Base-by-base conservation (phyloP, 192 early-diverging fungal genomes). In the Thoreauomyces humboldtii region DNA sequence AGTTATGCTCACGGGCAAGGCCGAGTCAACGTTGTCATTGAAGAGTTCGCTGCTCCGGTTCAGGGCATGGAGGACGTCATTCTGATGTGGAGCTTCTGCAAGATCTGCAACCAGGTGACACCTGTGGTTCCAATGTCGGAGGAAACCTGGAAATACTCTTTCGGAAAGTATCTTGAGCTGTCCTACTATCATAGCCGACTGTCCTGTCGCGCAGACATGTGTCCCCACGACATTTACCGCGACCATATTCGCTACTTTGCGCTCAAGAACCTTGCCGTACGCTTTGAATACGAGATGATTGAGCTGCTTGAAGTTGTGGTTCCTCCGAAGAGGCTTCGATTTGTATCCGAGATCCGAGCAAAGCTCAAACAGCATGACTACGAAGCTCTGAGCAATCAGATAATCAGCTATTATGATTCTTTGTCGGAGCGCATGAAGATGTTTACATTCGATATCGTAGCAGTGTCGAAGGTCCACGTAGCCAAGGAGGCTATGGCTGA, bases 141-240 rank as follows among this genome's bases (percentile, higher is more conserved):
- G 27, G 89, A 91, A 41, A 85, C 91, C 19, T 93, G 90, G 88
- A 90, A 92, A 43, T 95, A 92, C 65, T 99, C 96, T 9, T 95
- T 98, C 80, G 96, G 94, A 52, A 99, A 99, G 76, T 99, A 90
- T 67, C 73, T 99, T 22, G 96, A 99, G 70, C 73, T 93, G 6
- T 84, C 89, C 0, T 92, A 96, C 50, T 95, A 99, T 73, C 88
- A 89, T 73, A 76, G 72, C 19, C 73, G 71, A 9, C 70, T 93
- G 4, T 67, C 62, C 7, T 88, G 86, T 24, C 81, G 88, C 14
- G 80, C 88, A 4, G 77, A 83, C 60, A 74, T 86, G 27, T 98
- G 96, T 58, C 72, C 83, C 0, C 96, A 98, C 63, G 86, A 92
- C 47, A 76, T 95, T 44, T 83, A 88, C 63, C 82, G 82, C 4